Evolutionary conservation across 345 rosid species (phyloP), one percentile per base, ranked within the genome.

Genomic region (Eucalyptus coolabah): DNA sequence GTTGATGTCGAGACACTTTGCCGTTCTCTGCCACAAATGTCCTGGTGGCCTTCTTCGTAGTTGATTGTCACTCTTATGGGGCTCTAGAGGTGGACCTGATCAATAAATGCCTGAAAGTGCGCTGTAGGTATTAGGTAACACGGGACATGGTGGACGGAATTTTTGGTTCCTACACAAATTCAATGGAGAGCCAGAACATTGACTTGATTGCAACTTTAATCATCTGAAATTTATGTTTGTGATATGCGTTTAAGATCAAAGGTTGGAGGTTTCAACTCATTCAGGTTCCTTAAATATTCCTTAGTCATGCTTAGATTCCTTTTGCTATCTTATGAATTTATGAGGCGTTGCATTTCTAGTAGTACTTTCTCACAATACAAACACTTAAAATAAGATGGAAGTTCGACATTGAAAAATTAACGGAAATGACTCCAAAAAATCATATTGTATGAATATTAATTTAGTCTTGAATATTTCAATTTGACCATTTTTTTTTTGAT

Each of bases 161-260:
- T 69, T 69, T 69, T 16, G 23, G 12, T 34, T 69, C 44, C 44
- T 19, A 18, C 7, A 69, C 12, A 69, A 34, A 69, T 32, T 69
- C 44, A 69, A 0, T 8, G 13, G 44, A 69, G 42, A 32, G 4
- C 13, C 2, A 19, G 13, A 34, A 67, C 21, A 8, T 67, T 19
- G 10, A 15, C 40, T 32, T 10, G 40, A n/a, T 67, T 18, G 18
- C 40, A 32, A 1, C 77, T 51, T 87, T 50, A 63, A 63, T 63
- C 17, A 63, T 28, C 69, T 15, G 15, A 4, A 50, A 50, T 50
- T 50, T 50, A 91, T 44, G 95, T 92, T 90, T 91, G 90, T 10
- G 98, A 98, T 67, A 96, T 94, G 89, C 56, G 91, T 88, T 89
- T 88, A 17, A 98, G 96, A 89, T 96, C 92, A 88, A 97, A 98